A percentile compares a stretch with the other conserved stretches of the same genome.
Evolutionary conservation across 345 rosid genomes (phyloP).

Genomic region (Hevea brasiliensis): DNA sequence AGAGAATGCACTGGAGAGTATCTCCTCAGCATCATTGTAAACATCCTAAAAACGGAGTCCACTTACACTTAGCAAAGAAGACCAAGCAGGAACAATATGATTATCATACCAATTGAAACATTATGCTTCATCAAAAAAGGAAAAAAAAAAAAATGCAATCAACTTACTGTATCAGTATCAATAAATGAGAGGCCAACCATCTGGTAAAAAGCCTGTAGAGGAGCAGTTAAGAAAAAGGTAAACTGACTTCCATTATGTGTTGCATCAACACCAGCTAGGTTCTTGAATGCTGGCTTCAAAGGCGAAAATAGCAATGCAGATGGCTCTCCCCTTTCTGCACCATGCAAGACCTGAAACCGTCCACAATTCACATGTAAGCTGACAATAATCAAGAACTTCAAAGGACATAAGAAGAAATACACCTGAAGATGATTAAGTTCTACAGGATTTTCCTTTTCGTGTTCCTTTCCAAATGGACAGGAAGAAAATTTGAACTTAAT

Average conservation of each 20-base stretch:
- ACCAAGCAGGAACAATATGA: slow-evolving; percentile 11
- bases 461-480: background rate
- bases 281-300: slow-evolving; percentile 55
- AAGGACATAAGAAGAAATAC: background rate
- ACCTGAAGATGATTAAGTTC: background rate
- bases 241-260: slow-evolving; percentile 72
- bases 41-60: slow-evolving; percentile 46
- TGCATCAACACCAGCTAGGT: slow-evolving; percentile 39
- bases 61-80: slow-evolving; percentile 10
- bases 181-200: slow-evolving; percentile 61
- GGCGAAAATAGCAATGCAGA: slow-evolving; percentile 92
- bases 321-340: slow-evolving; percentile 90
- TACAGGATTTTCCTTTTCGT: background rate
- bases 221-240: slow-evolving; percentile 87
- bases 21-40: slow-evolving; percentile 64
- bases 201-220: slow-evolving; percentile 83
- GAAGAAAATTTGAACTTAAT: background rate
- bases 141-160: too few relatives aligned
- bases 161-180: slow-evolving; percentile 53
- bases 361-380: slow-evolving; percentile 15
- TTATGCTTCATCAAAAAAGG: too few relatives aligned
- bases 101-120: background rate
- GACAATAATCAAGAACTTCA: slow-evolving; percentile 4
- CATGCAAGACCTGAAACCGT: slow-evolving; percentile 66
- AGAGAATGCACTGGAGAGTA: slow-evolving; percentile 67